These are phyloP conservation scores for Fusarium oligoseptatum DNA, from an alignment of 2,329 filamentous ascomycete genomes.

Conservation along the genomic window DNA sequence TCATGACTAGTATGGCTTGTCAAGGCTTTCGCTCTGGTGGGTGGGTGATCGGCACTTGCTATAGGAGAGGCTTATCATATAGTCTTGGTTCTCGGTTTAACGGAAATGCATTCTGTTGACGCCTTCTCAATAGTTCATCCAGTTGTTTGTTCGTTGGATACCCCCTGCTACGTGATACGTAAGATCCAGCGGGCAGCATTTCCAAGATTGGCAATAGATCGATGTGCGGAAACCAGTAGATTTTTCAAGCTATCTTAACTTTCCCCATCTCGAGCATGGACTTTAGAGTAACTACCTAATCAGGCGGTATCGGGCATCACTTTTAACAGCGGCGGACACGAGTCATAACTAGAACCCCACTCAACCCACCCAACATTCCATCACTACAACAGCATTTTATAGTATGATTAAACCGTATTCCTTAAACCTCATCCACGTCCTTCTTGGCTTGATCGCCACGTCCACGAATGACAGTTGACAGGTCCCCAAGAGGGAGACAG, in stretches of 20 bases:
- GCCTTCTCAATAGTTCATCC: not conserved
- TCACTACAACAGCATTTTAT: not conserved
- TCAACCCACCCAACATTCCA: not conserved
- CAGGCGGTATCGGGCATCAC: not conserved
- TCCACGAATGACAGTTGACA: slow-evolving; percentile 58
- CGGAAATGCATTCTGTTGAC: not conserved
- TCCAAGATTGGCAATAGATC: not conserved
- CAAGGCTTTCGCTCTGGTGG: not conserved
- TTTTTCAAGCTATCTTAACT: not conserved
- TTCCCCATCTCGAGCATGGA: not conserved
- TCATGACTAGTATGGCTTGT: not conserved
- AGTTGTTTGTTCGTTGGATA: not conserved
- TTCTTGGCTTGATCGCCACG: not conserved
- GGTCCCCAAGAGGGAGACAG: slow-evolving; percentile 62
- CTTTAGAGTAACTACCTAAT: not conserved
- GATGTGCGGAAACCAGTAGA: not conserved
- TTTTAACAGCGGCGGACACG: not conserved
- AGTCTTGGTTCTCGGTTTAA: not conserved
- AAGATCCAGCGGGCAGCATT: not conserved
- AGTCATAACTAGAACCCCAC: not conserved
- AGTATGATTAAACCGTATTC: not conserved
- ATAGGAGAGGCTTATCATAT: not conserved
- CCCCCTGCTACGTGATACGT: not conserved
- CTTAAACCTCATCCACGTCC: slow-evolving; percentile 23
- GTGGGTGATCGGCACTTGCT: not conserved